phyloP scores from a whole-genome alignment of 108 stramenopile species.

The Cyclotella atomus region DNA sequence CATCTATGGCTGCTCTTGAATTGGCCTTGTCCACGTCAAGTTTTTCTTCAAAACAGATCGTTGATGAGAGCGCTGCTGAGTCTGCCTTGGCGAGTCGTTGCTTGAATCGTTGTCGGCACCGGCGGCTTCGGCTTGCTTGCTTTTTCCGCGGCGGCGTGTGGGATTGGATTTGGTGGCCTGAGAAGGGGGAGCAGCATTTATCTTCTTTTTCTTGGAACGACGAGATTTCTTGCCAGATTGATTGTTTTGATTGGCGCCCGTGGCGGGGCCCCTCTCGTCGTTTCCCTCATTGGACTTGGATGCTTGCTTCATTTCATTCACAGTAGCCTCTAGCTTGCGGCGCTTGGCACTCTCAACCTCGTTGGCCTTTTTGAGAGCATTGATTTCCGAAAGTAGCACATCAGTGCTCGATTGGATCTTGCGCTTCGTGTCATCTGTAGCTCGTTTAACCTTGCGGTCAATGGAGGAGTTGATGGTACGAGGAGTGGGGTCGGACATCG shows the following conservation, averaged over 20 bases:
- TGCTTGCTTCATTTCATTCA: background rate
- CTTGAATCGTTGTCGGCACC: no score
- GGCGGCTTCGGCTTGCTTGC: no score
- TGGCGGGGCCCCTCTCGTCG: background rate
- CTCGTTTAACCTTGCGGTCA: no score
- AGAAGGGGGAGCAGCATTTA: background rate
- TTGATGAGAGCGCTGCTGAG: no score
- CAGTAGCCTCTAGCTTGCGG: background rate
- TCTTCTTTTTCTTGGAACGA: no score
- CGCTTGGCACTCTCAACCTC: background rate
- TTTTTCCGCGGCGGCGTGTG: background rate
- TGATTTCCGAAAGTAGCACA: background rate
- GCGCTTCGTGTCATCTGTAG: no score
- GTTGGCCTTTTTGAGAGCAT: background rate
- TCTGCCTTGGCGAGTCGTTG: no score
- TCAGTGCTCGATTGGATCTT: background rate
- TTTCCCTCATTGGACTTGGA: background rate
- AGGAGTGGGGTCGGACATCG: no score
- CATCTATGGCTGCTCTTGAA: background rate
- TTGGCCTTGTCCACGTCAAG: background rate
- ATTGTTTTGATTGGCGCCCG: background rate
- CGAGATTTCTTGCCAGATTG: background rate
- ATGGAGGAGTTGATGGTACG: no score
- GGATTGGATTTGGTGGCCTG: background rate
- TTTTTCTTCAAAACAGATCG: no score